A percentile compares a stretch with the other conserved stretches of the same genome.
These are phyloP conservation scores for Neonectria coccinea DNA, from an alignment of 2,329 filamentous ascomycete species.

Conservation along the genomic window DNA sequence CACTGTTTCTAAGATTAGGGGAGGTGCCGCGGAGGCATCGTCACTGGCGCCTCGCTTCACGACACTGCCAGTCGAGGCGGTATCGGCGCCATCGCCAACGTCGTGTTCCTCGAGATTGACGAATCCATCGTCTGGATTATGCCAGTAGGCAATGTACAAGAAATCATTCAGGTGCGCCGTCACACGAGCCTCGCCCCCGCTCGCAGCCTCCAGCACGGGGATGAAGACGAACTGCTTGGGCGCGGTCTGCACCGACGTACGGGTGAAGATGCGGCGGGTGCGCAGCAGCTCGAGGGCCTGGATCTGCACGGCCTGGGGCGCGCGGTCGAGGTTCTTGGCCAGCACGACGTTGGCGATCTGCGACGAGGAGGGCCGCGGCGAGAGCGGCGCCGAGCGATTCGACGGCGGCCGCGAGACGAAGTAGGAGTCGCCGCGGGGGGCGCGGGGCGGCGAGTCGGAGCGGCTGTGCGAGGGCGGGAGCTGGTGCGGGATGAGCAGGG, in stretches of 20 bases:
- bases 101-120: slow-evolving; percentile 76
- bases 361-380: slow-evolving; percentile 46
- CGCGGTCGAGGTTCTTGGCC: slow-evolving; percentile 81
- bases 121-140: slow-evolving; percentile 78
- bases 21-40: slow-evolving; percentile 37
- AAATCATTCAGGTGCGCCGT: slow-evolving; percentile 78
- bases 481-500: slow-evolving; percentile 66
- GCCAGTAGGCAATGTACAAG: slow-evolving; percentile 89
- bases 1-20: slow-evolving; percentile 60
- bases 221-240: slow-evolving; percentile 85
- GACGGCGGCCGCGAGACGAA: slow-evolving; percentile 45
- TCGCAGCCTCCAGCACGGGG: slow-evolving; percentile 70
- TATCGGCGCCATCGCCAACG: slow-evolving; percentile 48
- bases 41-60: slow-evolving; percentile 53
- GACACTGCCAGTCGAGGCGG: slow-evolving; percentile 58
- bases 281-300: slow-evolving; percentile 84
- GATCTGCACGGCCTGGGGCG: slow-evolving; percentile 82
- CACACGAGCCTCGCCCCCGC: slow-evolving; percentile 62
- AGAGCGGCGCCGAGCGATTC: slow-evolving; percentile 41
- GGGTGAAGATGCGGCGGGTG: slow-evolving; percentile 80
- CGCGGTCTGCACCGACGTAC: slow-evolving; percentile 77
- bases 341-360: slow-evolving; percentile 85
- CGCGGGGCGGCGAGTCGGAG: slow-evolving; percentile 43
- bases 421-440: slow-evolving; percentile 47
- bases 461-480: slow-evolving; percentile 36